A percentile compares a stretch with the other conserved stretches of the same genome.
Conservation (phyloP, 495 filamentous ascomycete species). For the Xylaria castorea region DNA sequence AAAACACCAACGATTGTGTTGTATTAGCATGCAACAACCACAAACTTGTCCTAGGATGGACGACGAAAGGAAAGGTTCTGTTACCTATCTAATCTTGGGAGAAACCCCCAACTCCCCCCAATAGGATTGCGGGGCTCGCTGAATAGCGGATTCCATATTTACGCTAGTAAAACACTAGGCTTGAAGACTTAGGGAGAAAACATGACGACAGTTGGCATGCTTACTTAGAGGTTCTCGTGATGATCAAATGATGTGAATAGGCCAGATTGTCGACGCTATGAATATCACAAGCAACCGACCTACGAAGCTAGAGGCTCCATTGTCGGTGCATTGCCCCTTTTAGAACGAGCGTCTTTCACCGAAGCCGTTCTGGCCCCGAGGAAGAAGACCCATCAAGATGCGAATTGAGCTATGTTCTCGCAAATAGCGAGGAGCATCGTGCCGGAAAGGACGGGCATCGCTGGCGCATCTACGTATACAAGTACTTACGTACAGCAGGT, state of each 20-base stretch:
- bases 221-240: background rate
- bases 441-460: slow-evolving; percentile 2
- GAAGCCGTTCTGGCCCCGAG: background rate
- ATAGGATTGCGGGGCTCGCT: background rate
- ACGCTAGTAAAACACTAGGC: background rate
- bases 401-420: background rate
- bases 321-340: background rate
- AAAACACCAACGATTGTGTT: background rate
- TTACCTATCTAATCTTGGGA: background rate
- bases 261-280: background rate
- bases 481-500: background rate
- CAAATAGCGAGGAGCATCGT: background rate
- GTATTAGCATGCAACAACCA: background rate
- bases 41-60: background rate
- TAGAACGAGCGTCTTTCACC: background rate
- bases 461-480: background rate
- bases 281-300: background rate
- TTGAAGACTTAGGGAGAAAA: background rate
- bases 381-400: background rate
- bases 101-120: slow-evolving; percentile 3
- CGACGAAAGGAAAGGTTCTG: background rate
- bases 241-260: slow-evolving; percentile 3
- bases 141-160: slow-evolving; percentile 5
- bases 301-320: background rate
- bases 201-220: slow-evolving; percentile 7